phyloP scores from a whole-genome alignment of 2,329 filamentous ascomycete species.

The Fusarium begoniae region DNA sequence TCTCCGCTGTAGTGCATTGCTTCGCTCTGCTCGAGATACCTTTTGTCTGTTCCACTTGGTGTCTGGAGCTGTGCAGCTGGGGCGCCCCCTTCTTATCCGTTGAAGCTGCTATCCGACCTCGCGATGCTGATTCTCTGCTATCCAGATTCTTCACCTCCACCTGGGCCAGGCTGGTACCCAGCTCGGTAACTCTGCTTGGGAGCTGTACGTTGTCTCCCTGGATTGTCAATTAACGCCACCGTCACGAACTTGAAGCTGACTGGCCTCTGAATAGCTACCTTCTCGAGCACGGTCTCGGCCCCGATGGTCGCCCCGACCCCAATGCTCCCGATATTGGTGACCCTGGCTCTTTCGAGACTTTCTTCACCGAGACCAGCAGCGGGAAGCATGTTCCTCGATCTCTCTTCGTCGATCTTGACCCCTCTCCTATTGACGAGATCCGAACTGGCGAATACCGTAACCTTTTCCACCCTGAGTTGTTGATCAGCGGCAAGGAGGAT shows the following conservation, averaged over 20 bases:
- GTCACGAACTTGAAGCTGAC: conserved; percentile 34
- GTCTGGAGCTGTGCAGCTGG: conserved; percentile 20
- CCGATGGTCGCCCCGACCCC: conserved; percentile 71
- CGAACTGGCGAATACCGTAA: conserved; percentile 73
- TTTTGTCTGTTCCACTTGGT: conserved; percentile 34
- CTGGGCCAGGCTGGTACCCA: conserved; percentile 76
- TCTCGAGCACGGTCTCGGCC: conserved; percentile 75
- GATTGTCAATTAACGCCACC: conserved; percentile 5
- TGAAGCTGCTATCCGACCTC: conserved; percentile 15
- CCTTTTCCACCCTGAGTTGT: conserved; percentile 76
- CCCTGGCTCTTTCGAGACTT: conserved; percentile 74
- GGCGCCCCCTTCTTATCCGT: conserved; percentile 3
- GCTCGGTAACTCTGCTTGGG: conserved; percentile 80
- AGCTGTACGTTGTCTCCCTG: conserved; percentile 68
- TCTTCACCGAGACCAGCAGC: conserved; percentile 76
- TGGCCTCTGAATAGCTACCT: conserved; percentile 64
- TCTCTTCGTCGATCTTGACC: conserved; percentile 77
- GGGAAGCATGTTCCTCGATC: conserved; percentile 78
- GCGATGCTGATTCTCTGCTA: conserved; percentile 29
- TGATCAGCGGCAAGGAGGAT: conserved; percentile 80
- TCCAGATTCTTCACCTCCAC: conserved; percentile 70
- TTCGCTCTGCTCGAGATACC: conserved; percentile 7
- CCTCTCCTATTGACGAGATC: conserved; percentile 78
- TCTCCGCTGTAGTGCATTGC: background rate
- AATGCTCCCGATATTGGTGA: conserved; percentile 68